Evolutionary conservation across 1,284 basidiomycete species (phyloP), one percentile per base, ranked within the genome.

Genomic region (Paramarasmius palmivorus): DNA sequence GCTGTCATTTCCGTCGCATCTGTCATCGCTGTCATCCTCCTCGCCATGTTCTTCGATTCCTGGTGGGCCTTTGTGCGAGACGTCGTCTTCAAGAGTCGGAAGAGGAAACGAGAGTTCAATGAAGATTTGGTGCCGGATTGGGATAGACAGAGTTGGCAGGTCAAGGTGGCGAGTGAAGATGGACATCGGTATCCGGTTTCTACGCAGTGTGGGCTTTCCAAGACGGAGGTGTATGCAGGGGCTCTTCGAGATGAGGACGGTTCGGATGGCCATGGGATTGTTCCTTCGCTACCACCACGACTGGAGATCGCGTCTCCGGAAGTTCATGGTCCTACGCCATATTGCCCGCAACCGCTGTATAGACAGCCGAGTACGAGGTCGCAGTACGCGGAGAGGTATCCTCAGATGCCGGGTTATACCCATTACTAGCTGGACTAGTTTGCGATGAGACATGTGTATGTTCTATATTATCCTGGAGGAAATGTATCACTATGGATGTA

Each of bases 61-160:
- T 83, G 84, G 76, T 82, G 76, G 74, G 72, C 75, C 20, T 82
- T 86, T 65, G 49, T 85, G 50, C 69, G 73, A 38, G 82, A 81
- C 49, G 59, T 79, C 45, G 48, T 78, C 39, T 73, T 75, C 47
- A 73, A 79, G 42, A 71, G 68, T 52, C 66, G 66, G 56, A 65
- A 58, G 10, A 52, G 62, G 15, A 32, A 12, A 6, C 7, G 12
- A 6, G 66, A 65, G 17, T 73, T 71, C 32, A 66, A 66, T 26
- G 85, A 87, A 65, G 76, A 81, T 54, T 67, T 88, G 65, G 72
- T 85, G 39, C 79, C 80, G 2, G 86, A 89, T 68, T 83, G 81
- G 78, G 75, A 81, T 62, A 79, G 78, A 58, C 72, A 76, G 52
- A 78, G 73, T 58, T 87, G 84, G 83, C 78, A 82, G 56, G 70